Percentiles rank a stretch among this genome's conserved stretches.
Conservation (phyloP, 805 yeast genomes). For the Wickerhamomyces canadensis region DNA sequence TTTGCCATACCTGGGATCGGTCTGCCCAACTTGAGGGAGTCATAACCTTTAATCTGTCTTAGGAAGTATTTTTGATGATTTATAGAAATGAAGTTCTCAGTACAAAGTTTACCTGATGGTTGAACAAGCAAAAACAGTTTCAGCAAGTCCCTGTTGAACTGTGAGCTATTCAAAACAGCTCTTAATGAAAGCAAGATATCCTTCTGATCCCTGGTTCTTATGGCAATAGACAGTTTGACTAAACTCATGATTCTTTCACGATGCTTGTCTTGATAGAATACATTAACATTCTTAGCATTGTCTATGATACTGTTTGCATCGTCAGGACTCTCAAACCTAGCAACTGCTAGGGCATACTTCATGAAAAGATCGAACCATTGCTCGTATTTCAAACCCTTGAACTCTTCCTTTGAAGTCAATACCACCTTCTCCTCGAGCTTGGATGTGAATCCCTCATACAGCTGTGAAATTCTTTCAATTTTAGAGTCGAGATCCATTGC, state of each 20-base stretch:
- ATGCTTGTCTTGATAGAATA: conserved; percentile 61
- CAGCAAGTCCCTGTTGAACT: conserved; percentile 66
- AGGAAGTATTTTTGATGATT: conserved; percentile 87
- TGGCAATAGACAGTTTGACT: conserved; percentile 59
- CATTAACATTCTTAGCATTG: conserved; percentile 71
- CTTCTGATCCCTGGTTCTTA: conserved; percentile 43
- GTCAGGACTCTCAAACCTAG: conserved; percentile 51
- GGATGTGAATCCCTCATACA: conserved; percentile 50
- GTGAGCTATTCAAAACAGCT: conserved; percentile 57
- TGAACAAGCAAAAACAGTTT: conserved; percentile 64
- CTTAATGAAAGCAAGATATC: conserved; percentile 57
- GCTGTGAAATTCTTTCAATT: conserved; percentile 58
- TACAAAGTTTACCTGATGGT: conserved; percentile 52
- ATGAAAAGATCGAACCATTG: conserved; percentile 84
- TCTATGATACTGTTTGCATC: conserved; percentile 68
- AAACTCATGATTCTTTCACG: conserved; percentile 56
- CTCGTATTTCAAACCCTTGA: conserved; percentile 71
- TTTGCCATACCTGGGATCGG: conserved; percentile 77
- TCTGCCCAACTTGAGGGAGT: conserved; percentile 51
- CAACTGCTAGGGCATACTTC: conserved; percentile 66
- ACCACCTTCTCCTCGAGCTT: conserved; percentile 37
- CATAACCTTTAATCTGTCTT: conserved; percentile 86
- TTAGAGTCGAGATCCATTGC: conserved; percentile 68
- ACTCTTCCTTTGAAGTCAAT: conserved; percentile 48
- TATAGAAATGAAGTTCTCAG: conserved; percentile 62